These are phyloP conservation scores for Scheffersomyces segobiensis DNA, from an alignment of 1,139 yeast genomes.

Conservation along the genomic window DNA sequence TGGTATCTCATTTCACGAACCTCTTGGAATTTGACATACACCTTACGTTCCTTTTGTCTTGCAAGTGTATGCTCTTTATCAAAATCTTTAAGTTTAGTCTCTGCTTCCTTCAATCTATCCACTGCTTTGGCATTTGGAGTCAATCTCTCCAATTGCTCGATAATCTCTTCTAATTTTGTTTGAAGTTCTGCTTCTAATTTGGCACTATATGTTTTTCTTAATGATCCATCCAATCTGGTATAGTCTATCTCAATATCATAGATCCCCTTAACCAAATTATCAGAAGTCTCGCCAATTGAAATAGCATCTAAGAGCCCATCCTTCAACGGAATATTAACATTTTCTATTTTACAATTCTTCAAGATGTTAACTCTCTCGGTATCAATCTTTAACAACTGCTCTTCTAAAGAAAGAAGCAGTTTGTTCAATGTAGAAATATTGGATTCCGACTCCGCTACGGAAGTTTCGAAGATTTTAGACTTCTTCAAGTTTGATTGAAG, in stretches of 20 bases:
- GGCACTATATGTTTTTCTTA: conserved; percentile 34
- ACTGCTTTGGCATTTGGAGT: conserved; percentile 82
- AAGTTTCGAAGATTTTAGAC: conserved; percentile 28
- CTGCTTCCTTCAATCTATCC: conserved; percentile 73
- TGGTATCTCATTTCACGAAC: conserved; percentile 62
- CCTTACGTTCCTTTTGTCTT: conserved; percentile 59
- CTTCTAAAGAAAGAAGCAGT: conserved; percentile 45
- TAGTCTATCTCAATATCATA: conserved; percentile 61
- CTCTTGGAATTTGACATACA: conserved; percentile 57
- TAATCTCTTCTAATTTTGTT: conserved; percentile 29
- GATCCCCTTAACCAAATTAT: conserved; percentile 39
- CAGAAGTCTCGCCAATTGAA: conserved; percentile 45
- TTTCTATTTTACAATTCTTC: conserved; percentile 76
- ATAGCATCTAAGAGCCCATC: conserved; percentile 57
- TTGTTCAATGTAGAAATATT: conserved; percentile 32
- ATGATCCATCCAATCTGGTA: conserved; percentile 45
- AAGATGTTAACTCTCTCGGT: conserved; percentile 62
- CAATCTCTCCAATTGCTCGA: conserved; percentile 55
- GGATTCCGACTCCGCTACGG: conserved; percentile 34
- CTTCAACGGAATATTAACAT: conserved; percentile 61
- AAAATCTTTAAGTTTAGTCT: conserved; percentile 56
- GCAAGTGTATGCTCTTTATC: conserved; percentile 68
- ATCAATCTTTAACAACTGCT: conserved; percentile 54
- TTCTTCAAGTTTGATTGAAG: conserved; percentile 28
- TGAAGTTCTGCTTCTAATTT: conserved; percentile 53